Evolutionary conservation across 2,329 filamentous ascomycete species (phyloP).

Genomic region (Pseudogymnoascus sp.): DNA sequence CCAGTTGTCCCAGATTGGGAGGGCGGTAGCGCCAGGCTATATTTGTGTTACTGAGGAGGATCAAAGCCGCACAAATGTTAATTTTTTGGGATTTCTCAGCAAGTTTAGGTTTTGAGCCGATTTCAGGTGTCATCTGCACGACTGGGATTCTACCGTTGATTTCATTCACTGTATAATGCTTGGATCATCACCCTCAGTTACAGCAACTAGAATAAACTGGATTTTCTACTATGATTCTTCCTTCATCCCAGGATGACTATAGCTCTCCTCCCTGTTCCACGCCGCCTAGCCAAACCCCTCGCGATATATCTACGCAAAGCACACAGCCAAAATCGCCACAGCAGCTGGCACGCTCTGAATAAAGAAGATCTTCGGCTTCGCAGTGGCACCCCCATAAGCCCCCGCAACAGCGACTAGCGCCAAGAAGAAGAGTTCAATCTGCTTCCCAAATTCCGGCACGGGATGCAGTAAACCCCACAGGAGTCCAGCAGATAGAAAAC

Average conservation of each 20-base stretch:
- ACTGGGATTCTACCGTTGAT: too few species aligned
- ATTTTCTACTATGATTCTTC: too few species aligned
- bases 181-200: too few species aligned
- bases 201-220: too few species aligned
- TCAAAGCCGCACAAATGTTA: neutral
- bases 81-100: slow-evolving; percentile 11
- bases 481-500: slow-evolving; percentile 43
- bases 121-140: neutral
- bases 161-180: too few species aligned
- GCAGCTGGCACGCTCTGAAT: slow-evolving; percentile 35
- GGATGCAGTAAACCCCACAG: slow-evolving; percentile 41
- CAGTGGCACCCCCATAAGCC: slow-evolving; percentile 37
- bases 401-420: slow-evolving; percentile 39
- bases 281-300: neutral
- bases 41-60: neutral
- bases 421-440: slow-evolving; percentile 42
- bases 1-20: slow-evolving; percentile 12
- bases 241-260: too few species aligned
- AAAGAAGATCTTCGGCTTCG: slow-evolving; percentile 34
- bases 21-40: slow-evolving; percentile 10
- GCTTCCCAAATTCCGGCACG: slow-evolving; percentile 32
- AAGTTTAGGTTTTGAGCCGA: slow-evolving; percentile 24
- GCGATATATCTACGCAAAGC: slow-evolving; percentile 10
- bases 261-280: neutral
- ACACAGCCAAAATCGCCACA: slow-evolving; percentile 26